Conservation (phyloP, 2,329 filamentous ascomycete genomes). For the Sporothrix luriei region DNA sequence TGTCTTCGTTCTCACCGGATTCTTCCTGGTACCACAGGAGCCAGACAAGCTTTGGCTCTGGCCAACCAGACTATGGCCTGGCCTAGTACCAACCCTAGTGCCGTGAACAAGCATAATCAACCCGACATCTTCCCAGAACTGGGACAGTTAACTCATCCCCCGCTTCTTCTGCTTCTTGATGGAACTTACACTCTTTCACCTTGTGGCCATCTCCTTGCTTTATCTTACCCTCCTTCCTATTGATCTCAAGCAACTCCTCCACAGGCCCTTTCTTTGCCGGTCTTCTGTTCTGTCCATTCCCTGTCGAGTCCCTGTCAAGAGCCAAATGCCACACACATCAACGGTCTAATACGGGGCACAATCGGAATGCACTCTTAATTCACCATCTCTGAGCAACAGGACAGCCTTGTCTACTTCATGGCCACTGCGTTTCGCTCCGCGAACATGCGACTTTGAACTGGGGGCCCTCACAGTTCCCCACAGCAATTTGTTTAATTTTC, state of each 20-base stretch:
- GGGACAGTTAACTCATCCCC: not conserved
- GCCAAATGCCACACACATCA: not conserved
- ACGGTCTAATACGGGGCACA: not conserved
- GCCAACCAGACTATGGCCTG: not conserved
- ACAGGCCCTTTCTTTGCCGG: not conserved
- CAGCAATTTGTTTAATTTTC: constrained; percentile 18
- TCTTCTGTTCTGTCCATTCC: not conserved
- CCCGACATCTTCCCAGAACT: not conserved
- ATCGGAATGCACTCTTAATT: not conserved
- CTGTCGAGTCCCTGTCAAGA: not conserved
- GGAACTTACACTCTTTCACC: not conserved
- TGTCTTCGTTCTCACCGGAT: not conserved
- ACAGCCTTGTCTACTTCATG: not conserved
- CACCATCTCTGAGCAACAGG: not conserved
- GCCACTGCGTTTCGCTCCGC: not conserved
- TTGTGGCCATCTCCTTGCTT: not conserved
- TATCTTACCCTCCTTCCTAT: not conserved
- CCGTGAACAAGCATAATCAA: constrained; percentile 8
- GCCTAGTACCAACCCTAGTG: not conserved
- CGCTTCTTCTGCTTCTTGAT: not conserved
- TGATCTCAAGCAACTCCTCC: not conserved
- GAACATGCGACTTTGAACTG: not conserved
- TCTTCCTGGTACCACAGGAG: too few relatives aligned
- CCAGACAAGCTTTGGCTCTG: not conserved
- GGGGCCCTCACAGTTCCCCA: not conserved